Conservation (phyloP, 768 basidiomycete genomes). For the Butyriboletus loyo region DNA sequence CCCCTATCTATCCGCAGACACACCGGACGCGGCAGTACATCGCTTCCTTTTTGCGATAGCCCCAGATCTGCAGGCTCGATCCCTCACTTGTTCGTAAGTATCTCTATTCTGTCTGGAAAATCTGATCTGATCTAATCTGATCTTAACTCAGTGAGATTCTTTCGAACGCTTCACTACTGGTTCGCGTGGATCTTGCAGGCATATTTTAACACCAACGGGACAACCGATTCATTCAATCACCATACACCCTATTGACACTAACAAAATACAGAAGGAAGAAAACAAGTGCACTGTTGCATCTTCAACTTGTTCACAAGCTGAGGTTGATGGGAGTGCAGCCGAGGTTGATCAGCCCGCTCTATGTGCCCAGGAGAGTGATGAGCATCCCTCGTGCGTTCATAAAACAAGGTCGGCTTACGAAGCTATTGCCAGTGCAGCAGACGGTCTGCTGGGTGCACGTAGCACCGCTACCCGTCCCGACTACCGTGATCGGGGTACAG, state of each 20-base stretch:
- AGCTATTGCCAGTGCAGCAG: constrained; percentile 14
- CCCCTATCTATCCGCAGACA: no score
- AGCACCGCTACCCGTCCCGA: constrained; percentile 2
- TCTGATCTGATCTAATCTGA: no score
- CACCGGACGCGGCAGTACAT: no score
- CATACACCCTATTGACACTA: background rate
- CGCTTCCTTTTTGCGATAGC: no score
- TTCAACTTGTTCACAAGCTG: background rate
- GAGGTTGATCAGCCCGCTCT: constrained; percentile 10
- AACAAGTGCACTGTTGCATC: background rate
- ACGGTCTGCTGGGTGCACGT: constrained; percentile 12
- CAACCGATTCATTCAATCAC: background rate
- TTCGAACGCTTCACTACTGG: background rate
- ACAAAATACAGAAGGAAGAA: background rate
- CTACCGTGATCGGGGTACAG: constrained; percentile 1
- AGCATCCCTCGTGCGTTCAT: fast-evolving
- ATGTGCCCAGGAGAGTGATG: background rate
- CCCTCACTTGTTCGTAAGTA: no score
- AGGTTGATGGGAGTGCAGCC: constrained; percentile 14
- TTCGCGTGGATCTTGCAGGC: no score
- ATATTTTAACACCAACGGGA: background rate
- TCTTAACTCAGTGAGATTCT: no score
- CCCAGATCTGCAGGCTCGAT: no score
- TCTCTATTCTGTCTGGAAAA: no score
- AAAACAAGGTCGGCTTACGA: background rate